Base-by-base conservation (phyloP, 495 filamentous ascomycete species). In the Aspergillus biplanus region DNA sequence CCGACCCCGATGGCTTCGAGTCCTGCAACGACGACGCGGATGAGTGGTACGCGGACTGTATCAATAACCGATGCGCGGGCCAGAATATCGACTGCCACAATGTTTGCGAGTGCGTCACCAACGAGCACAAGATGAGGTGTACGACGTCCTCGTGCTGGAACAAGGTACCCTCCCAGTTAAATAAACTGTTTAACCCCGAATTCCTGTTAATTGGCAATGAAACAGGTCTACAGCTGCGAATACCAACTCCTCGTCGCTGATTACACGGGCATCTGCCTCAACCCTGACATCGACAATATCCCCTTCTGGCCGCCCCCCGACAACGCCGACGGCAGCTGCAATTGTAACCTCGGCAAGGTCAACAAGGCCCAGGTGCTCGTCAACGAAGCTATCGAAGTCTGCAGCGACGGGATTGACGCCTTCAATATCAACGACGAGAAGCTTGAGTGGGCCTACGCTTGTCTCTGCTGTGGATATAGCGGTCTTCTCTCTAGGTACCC, bases 211-310 rank as follows among this genome's bases (percentile, higher is more conserved):
- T 44, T 44, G 4, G 37, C 3, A 8, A 7, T 39, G 3, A 13
- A 7, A 39, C n/a, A 60, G 58, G 58, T 53, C 48, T 53, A 60
- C 16, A 60, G 58, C 58, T 60, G 58, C 48, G 58, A 60, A 21
- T 60, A 60, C 33, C 48, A 53, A 7, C 39, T 58, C 18, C 56
- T 47, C 13, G 42, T 33, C 58, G 44, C 3, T 16, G 58, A 52
- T 48, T 6, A 6, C 5, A 6, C 33, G 12, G 16, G 2, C 18
- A 33, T 34, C 16, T 52, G 48, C 33, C 3, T 32, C 0, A 46
- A 60, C 21, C 48, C 58, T 4, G 16, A 32, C 16, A 21, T 53
- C n/a, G 12, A 53, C 7, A 0, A 13, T 1, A 32, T 53, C 16
- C 58, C 58, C 33, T 60, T 60, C 58, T 60, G 48, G 48, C 58